A percentile compares a stretch with the other conserved stretches of the same genome.
phyloP scores from a whole-genome alignment of 208 protist species.

The Crithidia fasciculata region DNA sequence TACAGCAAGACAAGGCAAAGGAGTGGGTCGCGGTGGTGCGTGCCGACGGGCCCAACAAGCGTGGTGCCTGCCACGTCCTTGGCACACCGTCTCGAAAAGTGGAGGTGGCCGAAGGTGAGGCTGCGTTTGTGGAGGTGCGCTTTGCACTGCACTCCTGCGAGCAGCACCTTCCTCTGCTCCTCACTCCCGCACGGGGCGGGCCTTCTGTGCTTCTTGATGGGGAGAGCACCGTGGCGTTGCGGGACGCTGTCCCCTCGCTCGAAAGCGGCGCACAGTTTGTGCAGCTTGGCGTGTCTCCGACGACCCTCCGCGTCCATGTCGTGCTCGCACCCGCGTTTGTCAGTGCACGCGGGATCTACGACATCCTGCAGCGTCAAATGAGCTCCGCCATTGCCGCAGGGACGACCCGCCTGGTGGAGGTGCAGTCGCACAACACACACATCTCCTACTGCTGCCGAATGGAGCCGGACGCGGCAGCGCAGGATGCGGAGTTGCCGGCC shows the following conservation, averaged over 20 bases:
- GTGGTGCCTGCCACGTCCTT: conserved; percentile 3
- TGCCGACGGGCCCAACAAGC: background rate
- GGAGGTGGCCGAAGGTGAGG: conserved; percentile 11
- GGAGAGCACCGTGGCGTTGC: conserved; percentile 16
- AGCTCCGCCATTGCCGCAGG: conserved; percentile 11
- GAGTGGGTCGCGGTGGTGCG: conserved; percentile 33
- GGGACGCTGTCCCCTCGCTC: background rate
- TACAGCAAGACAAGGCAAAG: conserved; percentile 30
- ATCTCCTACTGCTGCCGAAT: conserved; percentile 38
- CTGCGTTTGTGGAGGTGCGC: conserved; percentile 21
- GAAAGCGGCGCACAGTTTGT: conserved; percentile 3
- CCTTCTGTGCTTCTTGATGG: conserved; percentile 19
- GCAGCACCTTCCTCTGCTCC: conserved; percentile 10
- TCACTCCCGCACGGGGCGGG: conserved; percentile 10
- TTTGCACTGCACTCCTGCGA: conserved; percentile 28
- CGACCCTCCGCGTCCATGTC: conserved; percentile 21
- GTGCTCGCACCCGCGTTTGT: conserved; percentile 20
- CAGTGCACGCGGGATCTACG: conserved; percentile 25
- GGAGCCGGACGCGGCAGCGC: background rate
- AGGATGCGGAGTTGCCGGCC: conserved; percentile 3
- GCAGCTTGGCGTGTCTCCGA: conserved; percentile 19
- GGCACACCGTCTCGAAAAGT: conserved; percentile 10
- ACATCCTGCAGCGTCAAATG: conserved; percentile 25
- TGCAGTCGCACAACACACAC: conserved; percentile 37
- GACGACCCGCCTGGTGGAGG: conserved; percentile 29